Evolutionary conservation across 768 basidiomycete genomes (phyloP).

Genomic region (Boletus sensibilis): DNA sequence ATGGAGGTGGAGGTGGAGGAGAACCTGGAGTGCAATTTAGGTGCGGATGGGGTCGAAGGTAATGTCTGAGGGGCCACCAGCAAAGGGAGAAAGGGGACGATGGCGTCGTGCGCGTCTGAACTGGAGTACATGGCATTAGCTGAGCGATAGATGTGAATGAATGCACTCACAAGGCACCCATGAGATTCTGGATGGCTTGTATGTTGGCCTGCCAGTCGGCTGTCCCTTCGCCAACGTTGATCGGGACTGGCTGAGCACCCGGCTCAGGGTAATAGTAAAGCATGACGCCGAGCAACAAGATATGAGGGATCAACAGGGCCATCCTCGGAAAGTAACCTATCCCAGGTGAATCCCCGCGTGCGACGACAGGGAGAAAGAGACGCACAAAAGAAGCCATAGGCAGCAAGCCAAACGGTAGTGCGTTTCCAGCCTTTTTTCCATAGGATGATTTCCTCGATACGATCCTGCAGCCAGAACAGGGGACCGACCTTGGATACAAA

Average conservation of each 20-base stretch:
- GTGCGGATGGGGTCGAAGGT: constrained; percentile 53
- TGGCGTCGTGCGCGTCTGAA: constrained; percentile 57
- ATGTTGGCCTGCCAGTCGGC: constrained; percentile 84
- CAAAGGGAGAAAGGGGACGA: constrained; percentile 45
- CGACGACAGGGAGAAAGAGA: constrained; percentile 6
- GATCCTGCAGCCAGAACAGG: constrained; percentile 87
- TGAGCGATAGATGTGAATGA: too few relatives aligned
- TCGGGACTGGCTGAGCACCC: constrained; percentile 34
- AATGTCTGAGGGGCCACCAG: constrained; percentile 45
- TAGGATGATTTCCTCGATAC: constrained; percentile 68
- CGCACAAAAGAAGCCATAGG: constrained; percentile 80
- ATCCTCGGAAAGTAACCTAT: constrained; percentile 77
- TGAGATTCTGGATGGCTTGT: constrained; percentile 87
- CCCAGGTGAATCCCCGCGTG: background rate
- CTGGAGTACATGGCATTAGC: constrained; percentile 39
- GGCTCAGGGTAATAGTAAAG: constrained; percentile 58
- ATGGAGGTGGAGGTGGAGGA: constrained; percentile 10
- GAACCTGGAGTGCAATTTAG: constrained; percentile 41
- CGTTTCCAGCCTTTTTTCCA: constrained; percentile 52
- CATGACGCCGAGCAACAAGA: constrained; percentile 59
- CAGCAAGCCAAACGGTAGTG: constrained; percentile 72
- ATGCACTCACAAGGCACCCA: constrained; percentile 72
- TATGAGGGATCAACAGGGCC: constrained; percentile 67
- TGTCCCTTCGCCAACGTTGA: constrained; percentile 55
- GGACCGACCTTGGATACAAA: constrained; percentile 72